Base-by-base conservation (phyloP, 2,329 filamentous ascomycete genomes). In the Cladosporium sp. region DNA sequence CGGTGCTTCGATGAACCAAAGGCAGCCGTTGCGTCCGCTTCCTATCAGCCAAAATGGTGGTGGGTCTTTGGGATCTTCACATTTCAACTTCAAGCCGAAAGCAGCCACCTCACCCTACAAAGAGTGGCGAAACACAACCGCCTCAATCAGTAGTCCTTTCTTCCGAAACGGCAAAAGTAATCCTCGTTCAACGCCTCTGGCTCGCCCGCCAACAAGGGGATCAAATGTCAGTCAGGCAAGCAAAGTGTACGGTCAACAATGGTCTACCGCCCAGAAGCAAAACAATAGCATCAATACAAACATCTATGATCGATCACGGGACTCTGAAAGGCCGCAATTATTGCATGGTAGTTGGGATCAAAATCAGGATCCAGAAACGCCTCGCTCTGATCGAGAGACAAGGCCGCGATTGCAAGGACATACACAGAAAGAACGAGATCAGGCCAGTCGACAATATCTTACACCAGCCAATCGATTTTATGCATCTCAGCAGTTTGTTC, bases 61-160 rank as follows among this genome's bases (percentile, higher is more conserved):
- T 37, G 14, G 37, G 13, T 19, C 48, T 7, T 34, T 28, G 9
- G 18, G 32, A 31, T 28, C 48, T 8, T 31, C 40, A 11, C 43
- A 43, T 11, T 32, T 22, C 4, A 35, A 14, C 0, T 16, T 9
- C 13, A 16, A 32, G 16, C 32, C 18, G 33, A 53, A 53, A 8
- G 49, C 54, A 0, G 55, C 54, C 2, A 44, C 57, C 33, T 60
- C 52, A 49, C 59, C 46, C 59, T 41, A 54, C 10, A 48, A 28
- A 19, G 18, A 18, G 1, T 18, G 38, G 11, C 31, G 33, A 22
- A 32, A 28, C 19, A 34, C 19, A 43, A 31, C 34, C 1, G 46
- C 66, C 38, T 62, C 62, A 7, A 66, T 72, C 50, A 62, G 68
- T 61, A 74, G 71, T 66, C 68, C 71, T 9, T 72, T 71, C 56